Conservation (phyloP, 768 basidiomycete species). For the Tylopilus felleus region DNA sequence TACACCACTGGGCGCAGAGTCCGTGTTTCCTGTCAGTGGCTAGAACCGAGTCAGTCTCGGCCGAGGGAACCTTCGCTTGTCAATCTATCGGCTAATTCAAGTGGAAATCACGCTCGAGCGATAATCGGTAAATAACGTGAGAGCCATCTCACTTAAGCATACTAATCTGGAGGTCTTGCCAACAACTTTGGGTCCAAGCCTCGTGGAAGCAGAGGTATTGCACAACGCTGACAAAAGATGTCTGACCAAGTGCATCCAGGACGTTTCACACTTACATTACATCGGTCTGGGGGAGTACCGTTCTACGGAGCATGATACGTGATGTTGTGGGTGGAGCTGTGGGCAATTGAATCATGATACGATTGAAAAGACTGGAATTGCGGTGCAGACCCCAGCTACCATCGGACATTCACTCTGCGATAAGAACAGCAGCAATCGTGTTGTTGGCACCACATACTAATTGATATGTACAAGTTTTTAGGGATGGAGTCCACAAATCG, state of each 20-base stretch:
- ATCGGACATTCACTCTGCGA: background rate
- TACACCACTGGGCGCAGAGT: background rate
- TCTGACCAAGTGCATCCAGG: too few relatives aligned
- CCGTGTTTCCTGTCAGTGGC: background rate
- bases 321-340: background rate
- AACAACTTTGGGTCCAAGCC: too few relatives aligned
- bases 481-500: background rate
- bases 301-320: background rate
- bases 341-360: background rate
- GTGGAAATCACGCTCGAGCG: background rate
- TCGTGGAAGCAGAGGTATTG: too few relatives aligned
- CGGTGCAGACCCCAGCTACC: background rate
- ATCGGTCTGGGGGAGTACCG: too few relatives aligned
- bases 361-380: background rate
- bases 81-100: background rate
- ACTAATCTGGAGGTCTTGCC: too few relatives aligned
- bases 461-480: too few relatives aligned
- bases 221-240: too few relatives aligned
- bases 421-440: background rate
- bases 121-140: conserved; percentile 1
- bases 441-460: conserved; percentile 2
- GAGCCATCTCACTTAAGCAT: background rate
- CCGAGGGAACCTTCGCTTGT: background rate
- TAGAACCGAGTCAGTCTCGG: background rate
- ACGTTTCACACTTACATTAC: too few relatives aligned